A percentile compares a stretch with the other conserved stretches of the same genome.
phyloP scores from a whole-genome alignment of 2,329 filamentous ascomycete species.

The Phoma herbarum region DNA sequence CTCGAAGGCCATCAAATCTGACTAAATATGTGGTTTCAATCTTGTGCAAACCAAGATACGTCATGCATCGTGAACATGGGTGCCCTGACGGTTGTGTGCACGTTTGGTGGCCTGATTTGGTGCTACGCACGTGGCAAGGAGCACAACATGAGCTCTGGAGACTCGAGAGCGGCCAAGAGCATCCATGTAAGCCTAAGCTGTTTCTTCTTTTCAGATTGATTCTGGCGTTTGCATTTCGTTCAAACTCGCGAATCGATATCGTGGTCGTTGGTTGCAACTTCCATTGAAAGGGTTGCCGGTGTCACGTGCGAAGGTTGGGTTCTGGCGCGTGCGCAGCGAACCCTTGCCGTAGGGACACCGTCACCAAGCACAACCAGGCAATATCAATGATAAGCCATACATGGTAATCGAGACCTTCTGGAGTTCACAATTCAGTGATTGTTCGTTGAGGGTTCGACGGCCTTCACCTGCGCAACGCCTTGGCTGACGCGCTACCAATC shows the following conservation, averaged over 20 bases:
- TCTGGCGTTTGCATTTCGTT: too few species aligned
- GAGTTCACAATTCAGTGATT: too few species aligned
- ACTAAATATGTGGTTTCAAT: too few species aligned
- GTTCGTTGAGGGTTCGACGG: neutral
- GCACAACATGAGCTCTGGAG: too few species aligned
- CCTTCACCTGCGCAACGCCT: conserved; percentile 2
- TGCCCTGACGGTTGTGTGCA: conserved; percentile 11
- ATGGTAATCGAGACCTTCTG: too few species aligned
- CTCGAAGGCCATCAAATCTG: too few species aligned
- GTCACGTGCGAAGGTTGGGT: conserved; percentile 23
- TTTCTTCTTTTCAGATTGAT: too few species aligned
- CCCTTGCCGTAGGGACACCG: conserved; percentile 2
- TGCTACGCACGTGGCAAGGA: too few species aligned
- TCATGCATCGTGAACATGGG: conserved; percentile 9
- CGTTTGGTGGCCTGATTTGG: too few species aligned
- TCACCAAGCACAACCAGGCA: neutral
- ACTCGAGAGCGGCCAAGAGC: too few species aligned
- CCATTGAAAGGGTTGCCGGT: conserved; percentile 2
- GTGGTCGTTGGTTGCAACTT: conserved; percentile 7
- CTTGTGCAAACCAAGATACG: neutral
- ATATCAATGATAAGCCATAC: neutral
- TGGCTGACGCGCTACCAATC: conserved; percentile 21
- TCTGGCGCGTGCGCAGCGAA: conserved; percentile 2
- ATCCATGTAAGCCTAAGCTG: too few species aligned
- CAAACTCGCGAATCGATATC: too few species aligned